Conservation (phyloP, 1,284 basidiomycete genomes). For the Tylopilus sp. region DNA sequence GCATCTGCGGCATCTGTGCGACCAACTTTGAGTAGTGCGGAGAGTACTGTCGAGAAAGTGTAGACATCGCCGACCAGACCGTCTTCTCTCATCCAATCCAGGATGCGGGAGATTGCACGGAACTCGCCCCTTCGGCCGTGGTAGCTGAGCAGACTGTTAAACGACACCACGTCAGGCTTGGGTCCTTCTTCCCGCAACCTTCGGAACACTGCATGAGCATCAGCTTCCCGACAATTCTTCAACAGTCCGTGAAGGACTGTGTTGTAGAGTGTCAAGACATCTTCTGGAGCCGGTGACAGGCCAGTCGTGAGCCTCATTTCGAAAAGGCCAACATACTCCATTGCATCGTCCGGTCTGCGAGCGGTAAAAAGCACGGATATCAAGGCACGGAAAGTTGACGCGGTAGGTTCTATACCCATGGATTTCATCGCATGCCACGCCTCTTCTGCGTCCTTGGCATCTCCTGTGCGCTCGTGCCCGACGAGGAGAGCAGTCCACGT, state of each 20-base stretch:
- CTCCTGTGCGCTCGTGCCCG: conserved; percentile 48
- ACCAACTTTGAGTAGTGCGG: conserved; percentile 66
- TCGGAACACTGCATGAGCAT: conserved; percentile 47
- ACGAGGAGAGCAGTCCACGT: conserved; percentile 67
- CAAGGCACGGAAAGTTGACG: conserved; percentile 57
- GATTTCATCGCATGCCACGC: conserved; percentile 61
- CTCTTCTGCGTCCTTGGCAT: conserved; percentile 44
- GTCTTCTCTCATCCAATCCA: conserved; percentile 53
- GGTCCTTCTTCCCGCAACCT: conserved; percentile 51
- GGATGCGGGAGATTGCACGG: conserved; percentile 48
- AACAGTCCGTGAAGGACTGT: conserved; percentile 63
- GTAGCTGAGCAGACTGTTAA: conserved; percentile 73
- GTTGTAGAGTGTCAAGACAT: conserved; percentile 54
- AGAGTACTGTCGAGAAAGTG: conserved; percentile 78
- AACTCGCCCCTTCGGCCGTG: conserved; percentile 61
- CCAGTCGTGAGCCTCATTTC: conserved; percentile 32
- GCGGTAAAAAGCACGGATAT: conserved; percentile 53
- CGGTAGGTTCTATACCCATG: conserved; percentile 49
- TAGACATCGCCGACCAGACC: conserved; percentile 67
- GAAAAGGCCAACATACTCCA: conserved; percentile 44
- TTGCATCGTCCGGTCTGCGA: conserved; percentile 41
- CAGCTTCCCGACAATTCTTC: conserved; percentile 36
- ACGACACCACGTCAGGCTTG: conserved; percentile 66
- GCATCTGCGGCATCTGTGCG: conserved; percentile 60
- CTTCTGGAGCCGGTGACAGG: conserved; percentile 14